phyloP scores from a whole-genome alignment of 2,329 filamentous ascomycete species.

The Mollisiaceae sp. region DNA sequence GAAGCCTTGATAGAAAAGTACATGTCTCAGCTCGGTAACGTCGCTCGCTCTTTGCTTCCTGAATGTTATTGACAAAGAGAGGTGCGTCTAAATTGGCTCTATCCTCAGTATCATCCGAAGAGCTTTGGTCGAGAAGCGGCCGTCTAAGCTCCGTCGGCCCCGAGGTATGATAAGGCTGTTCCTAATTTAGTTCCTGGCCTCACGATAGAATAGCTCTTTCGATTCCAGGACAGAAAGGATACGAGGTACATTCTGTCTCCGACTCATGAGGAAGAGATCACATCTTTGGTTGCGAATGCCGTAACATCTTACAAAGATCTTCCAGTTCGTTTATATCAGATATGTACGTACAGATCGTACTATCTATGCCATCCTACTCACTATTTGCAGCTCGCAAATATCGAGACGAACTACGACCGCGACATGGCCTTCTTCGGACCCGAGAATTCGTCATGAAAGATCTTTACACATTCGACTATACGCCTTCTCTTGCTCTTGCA shows the following conservation, averaged over 20 bases:
- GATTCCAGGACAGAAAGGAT: constrained; percentile 78
- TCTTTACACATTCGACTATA: constrained; percentile 90
- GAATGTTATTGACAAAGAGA: constrained; percentile 38
- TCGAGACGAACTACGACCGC: constrained; percentile 86
- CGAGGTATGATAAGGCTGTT: constrained; percentile 61
- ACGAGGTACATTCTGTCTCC: constrained; percentile 79
- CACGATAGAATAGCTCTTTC: constrained; percentile 69
- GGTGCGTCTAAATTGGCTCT: constrained; percentile 82
- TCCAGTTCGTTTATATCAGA: constrained; percentile 88
- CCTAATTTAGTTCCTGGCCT: constrained; percentile 5
- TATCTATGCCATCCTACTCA: constrained; percentile 7
- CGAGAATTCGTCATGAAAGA: constrained; percentile 99
- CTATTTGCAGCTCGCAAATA: constrained; percentile 77
- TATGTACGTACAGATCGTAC: constrained; percentile 59
- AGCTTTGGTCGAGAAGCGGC: constrained; percentile 83
- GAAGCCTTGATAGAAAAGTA: constrained; percentile 85
- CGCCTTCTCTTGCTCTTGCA: constrained; percentile 67
- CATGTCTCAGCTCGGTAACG: constrained; percentile 75
- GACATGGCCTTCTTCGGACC: constrained; percentile 84
- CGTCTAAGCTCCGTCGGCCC: constrained; percentile 72
- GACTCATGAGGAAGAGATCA: constrained; percentile 98
- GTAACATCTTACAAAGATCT: constrained; percentile 85
- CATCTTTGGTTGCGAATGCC: constrained; percentile 72
- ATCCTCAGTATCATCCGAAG: constrained; percentile 84
- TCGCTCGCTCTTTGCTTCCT: background rate